phyloP scores from a whole-genome alignment of 2,329 filamentous ascomycete species.

The Amylocarpus encephaloides region DNA sequence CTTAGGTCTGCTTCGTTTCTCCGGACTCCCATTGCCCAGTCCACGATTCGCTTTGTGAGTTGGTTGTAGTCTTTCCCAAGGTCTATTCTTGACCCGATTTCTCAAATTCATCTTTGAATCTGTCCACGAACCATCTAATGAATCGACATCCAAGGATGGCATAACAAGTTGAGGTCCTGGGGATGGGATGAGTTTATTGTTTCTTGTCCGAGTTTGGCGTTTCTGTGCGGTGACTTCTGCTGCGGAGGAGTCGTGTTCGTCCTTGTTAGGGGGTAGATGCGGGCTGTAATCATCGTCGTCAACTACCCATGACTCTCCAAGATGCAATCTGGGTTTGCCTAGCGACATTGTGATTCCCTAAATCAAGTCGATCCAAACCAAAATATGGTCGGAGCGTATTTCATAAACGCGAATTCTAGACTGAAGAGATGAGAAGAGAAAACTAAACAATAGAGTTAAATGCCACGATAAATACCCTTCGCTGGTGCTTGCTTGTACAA shows the following conservation, averaged over 20 bases:
- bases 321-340: slow-evolving; percentile 16
- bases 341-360: slow-evolving; percentile 14
- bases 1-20: slow-evolving; percentile 16
- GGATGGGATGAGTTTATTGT: slow-evolving; percentile 17
- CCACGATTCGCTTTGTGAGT: slow-evolving; percentile 14
- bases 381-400: no score
- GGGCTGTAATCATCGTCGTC: slow-evolving; percentile 22
- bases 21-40: slow-evolving; percentile 17
- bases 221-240: slow-evolving; percentile 12
- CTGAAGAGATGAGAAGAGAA: no score
- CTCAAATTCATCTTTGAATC: slow-evolving; percentile 20
- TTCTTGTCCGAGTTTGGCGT: slow-evolving; percentile 13
- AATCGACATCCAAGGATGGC: slow-evolving; percentile 28
- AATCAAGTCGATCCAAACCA: no score
- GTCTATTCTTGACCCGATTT: slow-evolving; percentile 8
- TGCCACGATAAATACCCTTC: no score
- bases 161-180: slow-evolving; percentile 31
- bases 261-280: slow-evolving; percentile 19
- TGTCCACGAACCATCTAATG: slow-evolving; percentile 27
- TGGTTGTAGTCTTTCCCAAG: slow-evolving; percentile 13
- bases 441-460: no score
- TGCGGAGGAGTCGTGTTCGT: slow-evolving; percentile 14
- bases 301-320: slow-evolving; percentile 32
- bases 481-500: no score
- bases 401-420: no score